Base-by-base conservation (phyloP, 257 asterid species). In the Rhazya stricta region DNA sequence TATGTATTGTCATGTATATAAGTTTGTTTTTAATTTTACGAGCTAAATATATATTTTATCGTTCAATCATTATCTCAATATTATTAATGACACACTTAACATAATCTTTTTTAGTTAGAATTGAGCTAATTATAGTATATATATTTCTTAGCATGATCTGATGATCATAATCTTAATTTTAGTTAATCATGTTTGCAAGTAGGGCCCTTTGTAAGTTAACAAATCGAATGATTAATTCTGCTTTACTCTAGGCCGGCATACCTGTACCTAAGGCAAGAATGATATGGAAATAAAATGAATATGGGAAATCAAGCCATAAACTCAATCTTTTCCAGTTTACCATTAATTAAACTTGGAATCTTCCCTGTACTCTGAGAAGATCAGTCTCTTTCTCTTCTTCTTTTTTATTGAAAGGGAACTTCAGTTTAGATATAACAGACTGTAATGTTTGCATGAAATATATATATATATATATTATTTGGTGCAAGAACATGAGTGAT, bases 401-500 rank as follows among this genome's bases (percentile, higher is more conserved):
- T 12, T 60, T 4, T 30, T 30, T 9, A 60, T 60, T 30, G 21
- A 29, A 1, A 13, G 11, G 13, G 39, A 60, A 12, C 3, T 60
- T 29, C 39, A 60, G 21, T 29, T 60, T 29, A 60, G 39, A 30
- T 23, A 54, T 60, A 60, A 60, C 8, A 25, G 29, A 7, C 66
- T 70, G 27, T 46, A 68, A 72, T 41, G 57, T 46, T 45, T 68
- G 72, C 57, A 74, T 34, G 69, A n/a, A 56, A 56, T 23, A n/a
- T n/a, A n/a, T n/a, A n/a, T n/a, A n/a, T n/a, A n/a, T n/a, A n/a
- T n/a, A n/a, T n/a, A n/a, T n/a, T n/a, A n/a, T n/a, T 63, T 57
- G 71, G 72, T 68, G 79, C 74, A 57, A 72, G 65, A 67, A 68
- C 79, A 67, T 68, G 48, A n/a, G 73, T 73, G n/a, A 50, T 74